Percentiles rank a stretch among this genome's conserved stretches.
Conservation (phyloP, 2,329 filamentous ascomycete species). For the Elsinoe perseae region DNA sequence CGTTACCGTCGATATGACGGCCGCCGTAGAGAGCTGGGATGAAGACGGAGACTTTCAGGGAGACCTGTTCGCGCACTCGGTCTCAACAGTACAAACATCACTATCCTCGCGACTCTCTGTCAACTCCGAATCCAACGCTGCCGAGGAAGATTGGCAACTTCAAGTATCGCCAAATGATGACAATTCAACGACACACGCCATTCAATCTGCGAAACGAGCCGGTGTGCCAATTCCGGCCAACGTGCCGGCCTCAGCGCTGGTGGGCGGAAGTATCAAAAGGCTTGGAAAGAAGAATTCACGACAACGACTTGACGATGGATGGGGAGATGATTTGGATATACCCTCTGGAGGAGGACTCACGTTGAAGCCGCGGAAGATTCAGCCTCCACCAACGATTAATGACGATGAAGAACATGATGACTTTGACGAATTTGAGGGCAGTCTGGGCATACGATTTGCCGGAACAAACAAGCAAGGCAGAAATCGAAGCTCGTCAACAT, state of each 20-base stretch:
- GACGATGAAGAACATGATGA: slow-evolving; percentile 52
- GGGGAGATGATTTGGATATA: slow-evolving; percentile 45
- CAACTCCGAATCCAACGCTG: slow-evolving; percentile 67
- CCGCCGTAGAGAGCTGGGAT: slow-evolving; percentile 63
- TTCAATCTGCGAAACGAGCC: slow-evolving; percentile 76
- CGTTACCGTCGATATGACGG: slow-evolving; percentile 44
- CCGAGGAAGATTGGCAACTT: slow-evolving; percentile 83
- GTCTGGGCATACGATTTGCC: slow-evolving; percentile 80
- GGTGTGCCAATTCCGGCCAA: slow-evolving; percentile 86
- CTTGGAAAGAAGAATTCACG: slow-evolving; percentile 53
- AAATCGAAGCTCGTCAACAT: slow-evolving; percentile 76
- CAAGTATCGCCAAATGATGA: slow-evolving; percentile 80
- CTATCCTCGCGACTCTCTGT: slow-evolving; percentile 75
- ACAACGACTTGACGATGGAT: slow-evolving; percentile 37
- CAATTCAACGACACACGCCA: slow-evolving; percentile 72
- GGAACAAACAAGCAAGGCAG: slow-evolving; percentile 76
- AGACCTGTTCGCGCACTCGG: slow-evolving; percentile 66
- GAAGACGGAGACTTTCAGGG: slow-evolving; percentile 47
- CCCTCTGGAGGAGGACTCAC: slow-evolving; percentile 35
- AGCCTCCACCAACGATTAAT: slow-evolving; percentile 48
- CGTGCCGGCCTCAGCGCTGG: slow-evolving; percentile 77
- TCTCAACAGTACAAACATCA: slow-evolving; percentile 61
- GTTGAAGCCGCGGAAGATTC: slow-evolving; percentile 32
- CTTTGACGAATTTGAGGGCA: slow-evolving; percentile 89
- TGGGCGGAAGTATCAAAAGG: slow-evolving; percentile 88